Evolutionary conservation across 208 protist species (phyloP).

Genomic region (Crithidia mellificae): DNA sequence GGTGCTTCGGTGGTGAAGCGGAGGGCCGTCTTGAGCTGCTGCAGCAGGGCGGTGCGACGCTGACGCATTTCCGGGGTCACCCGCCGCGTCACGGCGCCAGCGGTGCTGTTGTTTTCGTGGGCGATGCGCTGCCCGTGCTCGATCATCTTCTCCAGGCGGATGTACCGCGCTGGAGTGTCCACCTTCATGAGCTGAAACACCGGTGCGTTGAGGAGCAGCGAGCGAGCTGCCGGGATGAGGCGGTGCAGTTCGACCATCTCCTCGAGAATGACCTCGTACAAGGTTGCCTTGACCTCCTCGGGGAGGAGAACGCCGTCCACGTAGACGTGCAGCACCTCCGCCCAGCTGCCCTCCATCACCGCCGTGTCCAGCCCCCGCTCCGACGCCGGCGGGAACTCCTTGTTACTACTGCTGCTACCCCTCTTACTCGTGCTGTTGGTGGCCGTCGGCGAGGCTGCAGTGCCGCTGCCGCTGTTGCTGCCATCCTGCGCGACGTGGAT

Average conservation of each 20-base stretch:
- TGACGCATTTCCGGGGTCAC: constrained; percentile 38
- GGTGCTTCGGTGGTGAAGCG: constrained; percentile 54
- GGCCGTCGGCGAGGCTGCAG: no score
- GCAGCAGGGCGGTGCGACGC: constrained; percentile 48
- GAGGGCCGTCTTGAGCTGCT: constrained; percentile 52
- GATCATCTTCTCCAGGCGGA: constrained; percentile 64
- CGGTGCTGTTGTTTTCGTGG: constrained; percentile 2
- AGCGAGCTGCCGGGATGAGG: constrained; percentile 59
- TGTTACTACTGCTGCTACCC: not conserved
- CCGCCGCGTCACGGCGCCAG: constrained; percentile 7
- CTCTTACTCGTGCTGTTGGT: not conserved
- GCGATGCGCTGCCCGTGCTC: constrained; percentile 36
- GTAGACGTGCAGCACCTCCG: constrained; percentile 68
- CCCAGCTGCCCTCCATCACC: constrained; percentile 78
- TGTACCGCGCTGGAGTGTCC: constrained; percentile 54
- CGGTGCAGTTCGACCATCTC: constrained; percentile 74
- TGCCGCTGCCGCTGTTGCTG: not conserved
- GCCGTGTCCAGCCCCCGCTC: constrained; percentile 39
- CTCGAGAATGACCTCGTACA: constrained; percentile 85
- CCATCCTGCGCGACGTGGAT: constrained; percentile 41
- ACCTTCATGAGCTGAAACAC: constrained; percentile 63
- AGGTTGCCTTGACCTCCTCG: constrained; percentile 54
- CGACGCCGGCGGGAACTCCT: constrained; percentile 19
- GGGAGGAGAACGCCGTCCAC: constrained; percentile 67
- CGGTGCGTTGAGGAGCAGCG: constrained; percentile 78